Evolutionary conservation across 2,329 filamentous ascomycete genomes (phyloP).

Genomic region (Diaporthe citri): DNA sequence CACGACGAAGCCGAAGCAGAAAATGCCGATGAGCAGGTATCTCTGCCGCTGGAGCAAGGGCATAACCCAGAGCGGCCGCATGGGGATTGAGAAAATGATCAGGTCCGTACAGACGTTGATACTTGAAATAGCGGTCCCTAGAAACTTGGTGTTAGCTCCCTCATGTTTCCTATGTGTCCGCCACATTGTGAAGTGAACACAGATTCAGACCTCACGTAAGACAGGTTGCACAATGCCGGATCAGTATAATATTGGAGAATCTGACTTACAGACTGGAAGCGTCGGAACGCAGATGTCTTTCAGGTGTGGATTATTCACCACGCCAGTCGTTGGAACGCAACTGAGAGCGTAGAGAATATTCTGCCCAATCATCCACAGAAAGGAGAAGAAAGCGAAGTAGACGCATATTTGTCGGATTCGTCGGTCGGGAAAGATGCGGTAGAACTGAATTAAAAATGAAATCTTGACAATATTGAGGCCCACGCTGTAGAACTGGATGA

Average conservation of each 20-base stretch:
- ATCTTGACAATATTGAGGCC: slow-evolving; percentile 28
- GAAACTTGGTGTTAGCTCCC: background rate
- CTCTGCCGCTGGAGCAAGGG: slow-evolving; percentile 22
- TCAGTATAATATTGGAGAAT: background rate
- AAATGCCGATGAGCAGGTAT: slow-evolving; percentile 32
- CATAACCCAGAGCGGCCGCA: slow-evolving; percentile 24
- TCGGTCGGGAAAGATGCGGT: slow-evolving; percentile 16
- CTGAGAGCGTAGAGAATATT: slow-evolving; percentile 26
- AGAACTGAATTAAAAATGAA: slow-evolving; percentile 28
- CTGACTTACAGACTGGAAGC: slow-evolving; percentile 13
- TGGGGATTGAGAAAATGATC: slow-evolving; percentile 24
- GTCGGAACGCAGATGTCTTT: slow-evolving; percentile 11
- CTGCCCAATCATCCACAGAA: slow-evolving; percentile 28
- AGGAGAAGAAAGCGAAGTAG: slow-evolving; percentile 13
- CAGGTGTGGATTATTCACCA: slow-evolving; percentile 7
- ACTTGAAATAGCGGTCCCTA: slow-evolving; percentile 25
- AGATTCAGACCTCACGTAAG: background rate
- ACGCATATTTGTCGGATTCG: slow-evolving; percentile 18
- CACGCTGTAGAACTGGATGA: slow-evolving; percentile 25
- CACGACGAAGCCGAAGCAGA: slow-evolving; percentile 32
- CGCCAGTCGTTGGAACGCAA: slow-evolving; percentile 20
- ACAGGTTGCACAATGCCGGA: no score
- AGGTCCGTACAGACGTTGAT: slow-evolving; percentile 25
- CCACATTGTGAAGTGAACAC: background rate
- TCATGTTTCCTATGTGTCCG: background rate